Evolutionary conservation across 176 grass and related monocot genomes (phyloP).

Genomic region (Oryza meyeriana): DNA sequence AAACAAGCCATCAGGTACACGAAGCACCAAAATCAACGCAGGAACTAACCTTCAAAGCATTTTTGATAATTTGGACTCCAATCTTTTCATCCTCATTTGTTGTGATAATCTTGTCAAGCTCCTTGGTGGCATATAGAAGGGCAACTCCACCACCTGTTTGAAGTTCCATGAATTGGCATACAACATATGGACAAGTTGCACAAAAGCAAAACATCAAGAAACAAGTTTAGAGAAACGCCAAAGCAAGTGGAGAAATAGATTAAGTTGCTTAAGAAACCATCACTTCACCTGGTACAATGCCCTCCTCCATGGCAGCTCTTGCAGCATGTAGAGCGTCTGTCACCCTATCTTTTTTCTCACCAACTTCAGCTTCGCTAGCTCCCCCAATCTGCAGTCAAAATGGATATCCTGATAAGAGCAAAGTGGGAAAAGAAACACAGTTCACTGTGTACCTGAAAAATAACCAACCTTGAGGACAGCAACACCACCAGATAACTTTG

Average conservation of each 20-base stretch:
- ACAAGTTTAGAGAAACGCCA: neutral
- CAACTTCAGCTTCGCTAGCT: slow-evolving; percentile 85
- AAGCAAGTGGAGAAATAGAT: neutral
- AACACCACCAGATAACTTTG: slow-evolving; percentile 93
- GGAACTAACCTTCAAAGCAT: slow-evolving; percentile 76
- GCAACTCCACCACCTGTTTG: slow-evolving; percentile 85
- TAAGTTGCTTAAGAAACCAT: neutral
- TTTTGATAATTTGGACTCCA: slow-evolving; percentile 89
- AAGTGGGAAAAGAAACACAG: neutral
- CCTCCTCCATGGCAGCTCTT: slow-evolving; percentile 84
- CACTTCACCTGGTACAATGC: slow-evolving; percentile 80
- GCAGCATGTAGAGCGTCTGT: slow-evolving; percentile 92
- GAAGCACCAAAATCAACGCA: slow-evolving; percentile 18
- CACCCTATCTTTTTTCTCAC: slow-evolving; percentile 96
- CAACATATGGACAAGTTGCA: neutral
- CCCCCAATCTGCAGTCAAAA: slow-evolving; percentile 73
- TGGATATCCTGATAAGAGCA: slow-evolving; percentile 5
- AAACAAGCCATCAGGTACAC: neutral
- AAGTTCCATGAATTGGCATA: neutral
- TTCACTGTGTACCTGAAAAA: slow-evolving; percentile 9
- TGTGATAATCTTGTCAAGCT: slow-evolving; percentile 72
- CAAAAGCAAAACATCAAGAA: neutral
- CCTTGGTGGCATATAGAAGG: slow-evolving; percentile 73
- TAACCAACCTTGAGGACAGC: slow-evolving; percentile 79
- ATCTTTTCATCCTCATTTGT: slow-evolving; percentile 78